Base-by-base conservation (phyloP, 139 green algal species). In the Pseudopediastrum boryanum region DNA sequence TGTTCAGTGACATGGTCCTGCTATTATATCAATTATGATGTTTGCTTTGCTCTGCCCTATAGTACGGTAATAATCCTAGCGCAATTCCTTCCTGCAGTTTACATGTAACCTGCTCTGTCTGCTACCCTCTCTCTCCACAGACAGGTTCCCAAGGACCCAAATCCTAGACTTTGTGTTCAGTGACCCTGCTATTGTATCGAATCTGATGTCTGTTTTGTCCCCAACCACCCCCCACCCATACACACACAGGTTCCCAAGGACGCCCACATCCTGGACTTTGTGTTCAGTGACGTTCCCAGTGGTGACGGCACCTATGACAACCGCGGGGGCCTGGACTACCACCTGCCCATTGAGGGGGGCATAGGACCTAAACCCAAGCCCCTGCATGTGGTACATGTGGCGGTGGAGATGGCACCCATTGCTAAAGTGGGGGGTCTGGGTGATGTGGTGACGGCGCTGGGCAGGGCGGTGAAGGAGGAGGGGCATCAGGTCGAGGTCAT, bases 341-440 rank as follows among this genome's bases (percentile, higher is more conserved):
- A 99, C 83, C 52, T 99, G 52, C 91, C 90, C 7, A 84, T 98
- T 21, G 70, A 84, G 52, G 93, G 93, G 42, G 46, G 66, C 8
- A 39, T 72, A 71, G 31, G 75, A 42, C 8, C 78, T 52, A 33
- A 58, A 65, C 41, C 65, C 56, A 44, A 63, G 4, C 58, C 58
- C 38, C 88, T 99, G 71, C 88, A 94, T 80, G 81, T 99, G 38
- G 87, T 93, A 7, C 96, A 99, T 86, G 90, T 99, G 46, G 86
- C 96, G 0, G 93, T 98, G 16, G 96, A 99, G 86, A 99, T 99
- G 96, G 96, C 96, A 39, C 96, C 96, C 64, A 94, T 99, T 43
- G 94, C 94, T 27, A 99, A 99, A 94, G 95, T 93, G 21, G 95
- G 95, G 41, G 95, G 95, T 33, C 85, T 99, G 74, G 95, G 92